A percentile compares a stretch with the other conserved stretches of the same genome.
phyloP scores from a whole-genome alignment of 2,329 filamentous ascomycete species.

The Tetracladium maxilliforme region DNA sequence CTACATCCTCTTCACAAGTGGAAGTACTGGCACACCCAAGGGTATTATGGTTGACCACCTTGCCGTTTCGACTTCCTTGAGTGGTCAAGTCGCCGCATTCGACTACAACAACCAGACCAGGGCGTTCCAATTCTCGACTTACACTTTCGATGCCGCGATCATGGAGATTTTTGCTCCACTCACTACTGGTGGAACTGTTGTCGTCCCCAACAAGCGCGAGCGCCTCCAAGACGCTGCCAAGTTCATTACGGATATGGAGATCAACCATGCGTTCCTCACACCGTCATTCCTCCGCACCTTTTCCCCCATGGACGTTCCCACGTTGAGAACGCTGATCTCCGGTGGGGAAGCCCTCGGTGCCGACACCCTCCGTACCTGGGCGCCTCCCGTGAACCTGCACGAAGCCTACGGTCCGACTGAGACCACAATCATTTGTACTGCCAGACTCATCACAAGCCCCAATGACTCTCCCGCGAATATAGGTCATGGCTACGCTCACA shows the following conservation, averaged over 20 bases:
- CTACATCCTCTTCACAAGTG: conserved; percentile 9
- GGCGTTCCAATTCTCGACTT: conserved; percentile 51
- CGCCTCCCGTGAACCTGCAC: conserved; percentile 3
- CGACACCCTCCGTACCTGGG: conserved; percentile 3
- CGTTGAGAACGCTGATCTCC: conserved; percentile 4
- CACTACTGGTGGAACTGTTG: conserved; percentile 49
- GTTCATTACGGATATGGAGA: conserved; percentile 5
- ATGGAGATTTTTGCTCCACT: conserved; percentile 91
- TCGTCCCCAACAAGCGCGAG: conserved; percentile 7
- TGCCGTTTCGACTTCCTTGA: conserved; percentile 58
- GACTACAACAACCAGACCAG: conserved; percentile 2
- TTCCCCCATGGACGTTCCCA: conserved; percentile 5
- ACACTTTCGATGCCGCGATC: conserved; percentile 87
- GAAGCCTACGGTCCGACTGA: conserved; percentile 7
- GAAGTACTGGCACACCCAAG: conserved; percentile 7
- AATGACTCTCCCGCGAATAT: no score
- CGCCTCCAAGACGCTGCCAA: conserved; percentile 6
- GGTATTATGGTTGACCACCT: conserved; percentile 41
- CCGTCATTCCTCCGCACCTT: conserved; percentile 6
- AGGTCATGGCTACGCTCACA: conserved; percentile 2
- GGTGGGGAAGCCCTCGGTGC: conserved; percentile 5
- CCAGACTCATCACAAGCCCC: no score
- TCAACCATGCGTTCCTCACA: conserved; percentile 7
- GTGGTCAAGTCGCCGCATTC: conserved; percentile 4
- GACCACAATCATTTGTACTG: conserved; percentile 2